Percentiles rank a stretch among this genome's conserved stretches.
Evolutionary conservation across 2,329 filamentous ascomycete species (phyloP).

Genomic region (Fusarium longipes): DNA sequence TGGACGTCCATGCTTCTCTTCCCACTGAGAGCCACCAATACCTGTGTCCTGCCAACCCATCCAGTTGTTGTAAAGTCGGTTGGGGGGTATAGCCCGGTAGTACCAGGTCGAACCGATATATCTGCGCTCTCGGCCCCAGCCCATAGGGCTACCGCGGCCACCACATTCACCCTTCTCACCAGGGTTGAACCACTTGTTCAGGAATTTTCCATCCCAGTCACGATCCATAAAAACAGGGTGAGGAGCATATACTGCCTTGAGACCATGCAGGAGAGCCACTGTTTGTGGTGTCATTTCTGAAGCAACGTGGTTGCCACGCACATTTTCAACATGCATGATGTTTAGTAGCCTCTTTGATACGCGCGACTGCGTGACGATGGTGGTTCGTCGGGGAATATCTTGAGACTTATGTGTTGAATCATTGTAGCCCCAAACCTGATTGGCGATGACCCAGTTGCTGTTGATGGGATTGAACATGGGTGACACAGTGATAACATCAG

Average conservation of each 20-base stretch:
- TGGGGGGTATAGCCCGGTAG: constrained; percentile 67
- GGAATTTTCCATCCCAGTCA: constrained; percentile 69
- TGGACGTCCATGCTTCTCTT: constrained; percentile 64
- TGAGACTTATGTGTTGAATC: constrained; percentile 60
- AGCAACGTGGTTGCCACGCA: constrained; percentile 78
- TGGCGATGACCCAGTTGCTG: constrained; percentile 78
- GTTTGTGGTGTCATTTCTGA: constrained; percentile 85
- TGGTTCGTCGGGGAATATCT: constrained; percentile 75
- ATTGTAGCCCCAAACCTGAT: constrained; percentile 75
- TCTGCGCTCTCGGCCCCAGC: constrained; percentile 68
- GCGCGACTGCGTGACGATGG: constrained; percentile 82
- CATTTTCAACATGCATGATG: constrained; percentile 81
- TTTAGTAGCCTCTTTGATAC: constrained; percentile 77
- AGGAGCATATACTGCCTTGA: constrained; percentile 82
- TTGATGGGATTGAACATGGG: constrained; percentile 81
- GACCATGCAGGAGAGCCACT: constrained; percentile 78
- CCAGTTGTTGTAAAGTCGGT: constrained; percentile 71
- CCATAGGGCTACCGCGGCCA: constrained; percentile 66
- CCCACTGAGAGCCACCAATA: constrained; percentile 67
- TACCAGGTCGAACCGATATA: constrained; percentile 72
- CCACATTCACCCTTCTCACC: constrained; percentile 66
- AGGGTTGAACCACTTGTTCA: constrained; percentile 70
- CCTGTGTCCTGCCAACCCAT: constrained; percentile 68
- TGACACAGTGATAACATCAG: constrained; percentile 78
- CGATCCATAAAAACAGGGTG: constrained; percentile 85